phyloP scores from a whole-genome alignment of 352 stramenopile species.

The Albugo candida region DNA sequence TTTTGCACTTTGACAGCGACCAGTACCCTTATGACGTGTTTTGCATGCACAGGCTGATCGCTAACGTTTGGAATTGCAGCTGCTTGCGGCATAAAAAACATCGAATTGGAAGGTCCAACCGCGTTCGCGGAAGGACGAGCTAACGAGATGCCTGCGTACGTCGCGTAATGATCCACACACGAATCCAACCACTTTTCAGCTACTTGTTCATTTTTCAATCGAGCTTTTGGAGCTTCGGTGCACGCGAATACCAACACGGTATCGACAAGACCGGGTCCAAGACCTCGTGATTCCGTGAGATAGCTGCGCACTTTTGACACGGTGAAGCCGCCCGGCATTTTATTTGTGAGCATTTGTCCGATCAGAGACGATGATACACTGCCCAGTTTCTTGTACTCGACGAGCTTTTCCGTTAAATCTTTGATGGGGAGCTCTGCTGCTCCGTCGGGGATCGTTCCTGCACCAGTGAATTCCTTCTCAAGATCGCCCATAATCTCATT shows the following conservation, averaged over 20 bases:
- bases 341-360: slow-evolving; percentile 53
- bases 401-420: slow-evolving; percentile 47
- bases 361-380: slow-evolving; percentile 42
- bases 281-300: slow-evolving; percentile 24
- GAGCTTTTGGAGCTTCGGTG: slow-evolving; percentile 27
- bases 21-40: slow-evolving; percentile 58
- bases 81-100: slow-evolving; percentile 18
- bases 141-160: slow-evolving; percentile 52
- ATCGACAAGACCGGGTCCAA: slow-evolving; percentile 50
- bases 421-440: slow-evolving; percentile 53
- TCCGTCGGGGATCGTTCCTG: slow-evolving; percentile 25
- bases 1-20: slow-evolving; percentile 62
- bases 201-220: slow-evolving; percentile 49
- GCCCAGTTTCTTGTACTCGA: slow-evolving; percentile 42
- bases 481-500: slow-evolving; percentile 80
- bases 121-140: slow-evolving; percentile 11
- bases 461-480: slow-evolving; percentile 67
- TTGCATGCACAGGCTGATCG: slow-evolving; percentile 44
- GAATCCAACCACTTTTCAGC: slow-evolving; percentile 69
- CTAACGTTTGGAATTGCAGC: slow-evolving; percentile 27
- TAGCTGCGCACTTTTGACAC: slow-evolving; percentile 65
- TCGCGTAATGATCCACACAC: slow-evolving; percentile 40
- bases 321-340: slow-evolving; percentile 74
- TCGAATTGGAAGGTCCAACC: slow-evolving; percentile 8
- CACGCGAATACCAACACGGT: slow-evolving; percentile 57